Conservation (phyloP, 768 basidiomycete species). For the Suillus americanus region DNA sequence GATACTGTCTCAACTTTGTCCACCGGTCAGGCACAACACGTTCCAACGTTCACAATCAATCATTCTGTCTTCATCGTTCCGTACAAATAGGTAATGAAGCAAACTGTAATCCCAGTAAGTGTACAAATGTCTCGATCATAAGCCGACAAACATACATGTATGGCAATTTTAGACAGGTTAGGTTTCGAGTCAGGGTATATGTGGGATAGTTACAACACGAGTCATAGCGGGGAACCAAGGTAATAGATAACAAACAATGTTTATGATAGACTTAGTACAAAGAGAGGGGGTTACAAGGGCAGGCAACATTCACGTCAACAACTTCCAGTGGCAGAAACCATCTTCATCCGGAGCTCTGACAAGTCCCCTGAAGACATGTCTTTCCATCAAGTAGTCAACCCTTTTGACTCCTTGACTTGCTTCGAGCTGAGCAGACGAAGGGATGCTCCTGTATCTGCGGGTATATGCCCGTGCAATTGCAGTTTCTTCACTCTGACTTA, state of each 20-base stretch:
- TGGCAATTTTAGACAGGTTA: neutral
- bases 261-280: neutral
- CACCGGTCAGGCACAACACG: neutral
- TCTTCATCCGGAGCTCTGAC: conserved; percentile 29
- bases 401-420: conserved; percentile 39
- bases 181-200: neutral
- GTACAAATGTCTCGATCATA: neutral
- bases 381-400: conserved; percentile 38
- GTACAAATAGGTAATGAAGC: neutral
- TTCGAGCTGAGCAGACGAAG: conserved; percentile 31
- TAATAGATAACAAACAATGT: neutral
- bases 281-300: neutral
- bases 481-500: conserved; percentile 27
- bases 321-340: conserved; percentile 29
- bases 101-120: neutral
- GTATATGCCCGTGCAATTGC: conserved; percentile 38
- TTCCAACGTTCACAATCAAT: neutral
- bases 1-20: neutral
- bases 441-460: conserved; percentile 31
- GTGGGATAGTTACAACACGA: neutral
- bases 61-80: neutral
- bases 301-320: conserved; percentile 20
- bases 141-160: neutral
- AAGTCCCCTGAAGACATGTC: conserved; percentile 38
- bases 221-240: neutral